A percentile compares a stretch with the other conserved stretches of the same genome.
Evolutionary conservation across 202 grass and related monocot genomes (phyloP).

Genomic region (Zoysia matrella): DNA sequence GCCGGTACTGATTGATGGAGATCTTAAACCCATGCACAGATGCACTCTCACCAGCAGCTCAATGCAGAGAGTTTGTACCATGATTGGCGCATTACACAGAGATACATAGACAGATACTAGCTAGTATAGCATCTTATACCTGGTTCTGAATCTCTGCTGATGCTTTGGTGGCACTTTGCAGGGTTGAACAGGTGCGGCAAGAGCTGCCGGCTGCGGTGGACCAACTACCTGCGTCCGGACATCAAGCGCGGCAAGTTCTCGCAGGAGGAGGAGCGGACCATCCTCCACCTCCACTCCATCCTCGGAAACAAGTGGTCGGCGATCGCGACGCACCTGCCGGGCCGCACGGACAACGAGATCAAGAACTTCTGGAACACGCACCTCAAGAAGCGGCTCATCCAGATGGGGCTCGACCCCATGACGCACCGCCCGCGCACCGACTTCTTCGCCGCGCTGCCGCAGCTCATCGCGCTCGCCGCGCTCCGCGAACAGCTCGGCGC

Average conservation of each 20-base stretch:
- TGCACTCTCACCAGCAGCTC: background rate
- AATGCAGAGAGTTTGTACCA: background rate
- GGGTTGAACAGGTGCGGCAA: slow-evolving; percentile 91
- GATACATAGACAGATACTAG: background rate
- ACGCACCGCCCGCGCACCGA: slow-evolving; percentile 81
- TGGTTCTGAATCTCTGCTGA: background rate
- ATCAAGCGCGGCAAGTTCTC: slow-evolving; percentile 97
- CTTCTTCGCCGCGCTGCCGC: slow-evolving; percentile 70
- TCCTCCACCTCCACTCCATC: slow-evolving; percentile 83
- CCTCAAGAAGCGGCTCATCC: slow-evolving; percentile 88
- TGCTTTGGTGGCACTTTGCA: slow-evolving; percentile 14
- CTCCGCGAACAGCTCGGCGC: slow-evolving; percentile 52
- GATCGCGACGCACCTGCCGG: slow-evolving; percentile 16
- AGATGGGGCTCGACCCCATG: slow-evolving; percentile 90
- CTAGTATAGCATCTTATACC: background rate
- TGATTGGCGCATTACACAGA: too few species aligned
- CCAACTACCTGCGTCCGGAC: slow-evolving; percentile 88
- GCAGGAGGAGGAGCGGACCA: slow-evolving; percentile 81
- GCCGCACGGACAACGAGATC: slow-evolving; percentile 83
- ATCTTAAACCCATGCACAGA: background rate
- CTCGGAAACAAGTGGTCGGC: slow-evolving; percentile 92
- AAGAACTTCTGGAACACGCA: slow-evolving; percentile 96
- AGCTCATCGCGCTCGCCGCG: slow-evolving; percentile 68
- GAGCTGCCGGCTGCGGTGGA: slow-evolving; percentile 91
- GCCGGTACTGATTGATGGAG: slow-evolving; percentile 46